Evolutionary conservation across 2,329 filamentous ascomycete genomes (phyloP).

Genomic region (Colletotrichum chlorophyti): DNA sequence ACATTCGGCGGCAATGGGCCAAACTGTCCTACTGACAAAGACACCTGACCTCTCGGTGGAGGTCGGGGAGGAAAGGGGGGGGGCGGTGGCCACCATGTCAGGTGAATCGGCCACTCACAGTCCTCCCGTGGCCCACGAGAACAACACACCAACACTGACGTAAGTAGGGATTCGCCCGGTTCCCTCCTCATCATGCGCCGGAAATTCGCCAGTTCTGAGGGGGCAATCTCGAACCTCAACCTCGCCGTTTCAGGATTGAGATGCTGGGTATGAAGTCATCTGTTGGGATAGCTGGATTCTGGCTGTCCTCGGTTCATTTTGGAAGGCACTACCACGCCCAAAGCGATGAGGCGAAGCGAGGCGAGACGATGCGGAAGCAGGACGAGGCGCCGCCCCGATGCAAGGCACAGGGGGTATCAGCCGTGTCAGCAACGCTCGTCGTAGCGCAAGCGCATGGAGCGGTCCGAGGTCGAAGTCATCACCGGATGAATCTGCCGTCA

Average conservation of each 20-base stretch:
- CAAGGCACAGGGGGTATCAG: conserved; percentile 24
- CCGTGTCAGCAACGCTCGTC: conserved; percentile 19
- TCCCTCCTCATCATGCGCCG: conserved; percentile 16
- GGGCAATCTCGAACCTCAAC: conserved; percentile 2
- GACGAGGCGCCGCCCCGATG: no score
- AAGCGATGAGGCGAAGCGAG: conserved; percentile 19
- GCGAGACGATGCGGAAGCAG: no score
- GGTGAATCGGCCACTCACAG: conserved; percentile 27
- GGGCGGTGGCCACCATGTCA: conserved; percentile 23
- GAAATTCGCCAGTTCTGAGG: not conserved
- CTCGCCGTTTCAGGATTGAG: conserved; percentile 19
- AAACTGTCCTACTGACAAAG: conserved; percentile 23
- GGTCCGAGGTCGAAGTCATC: conserved; percentile 16
- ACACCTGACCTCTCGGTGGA: conserved; percentile 29
- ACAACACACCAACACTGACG: conserved; percentile 28
- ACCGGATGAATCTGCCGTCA: conserved; percentile 24
- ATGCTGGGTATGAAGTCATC: conserved; percentile 11
- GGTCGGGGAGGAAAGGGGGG: no score
- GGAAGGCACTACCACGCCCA: conserved; percentile 1
- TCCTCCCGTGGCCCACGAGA: conserved; percentile 24
- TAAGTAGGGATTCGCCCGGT: conserved; percentile 17
- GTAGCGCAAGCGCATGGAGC: conserved; percentile 18
- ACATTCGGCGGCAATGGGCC: conserved; percentile 10
- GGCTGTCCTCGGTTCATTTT: conserved; percentile 19
- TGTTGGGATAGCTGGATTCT: conserved; percentile 7